Evolutionary conservation across 805 yeast species (phyloP), one percentile per base, ranked within the genome.

Genomic region (Hanseniaspora mollemarum): DNA sequence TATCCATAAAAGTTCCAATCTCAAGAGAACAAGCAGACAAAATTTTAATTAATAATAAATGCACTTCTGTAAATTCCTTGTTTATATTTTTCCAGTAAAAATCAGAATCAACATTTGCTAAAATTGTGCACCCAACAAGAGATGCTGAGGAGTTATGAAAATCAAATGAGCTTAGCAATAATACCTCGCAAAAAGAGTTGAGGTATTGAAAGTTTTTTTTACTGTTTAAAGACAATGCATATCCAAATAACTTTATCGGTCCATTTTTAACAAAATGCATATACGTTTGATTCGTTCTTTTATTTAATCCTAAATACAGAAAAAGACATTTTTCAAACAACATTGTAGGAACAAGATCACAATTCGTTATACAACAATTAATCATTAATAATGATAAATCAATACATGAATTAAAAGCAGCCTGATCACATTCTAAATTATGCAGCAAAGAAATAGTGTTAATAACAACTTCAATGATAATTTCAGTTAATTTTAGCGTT

Each of bases 111-210:
- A 41, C 32, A 2, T 32, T 9, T 10, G 26, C 15, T 6, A 48
- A 21, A 13, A 32, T 28, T 8, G 41, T 26, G 9, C 15, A 40
- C 1, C 38, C 45, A 16, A 40, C 16, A 25, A 19, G 25, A 6
- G 31, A n/a, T 1, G 12, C 5, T 13, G 43, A 43, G 2, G 32
- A 24, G 4, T 25, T 16, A 7, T 25, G 13, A 9, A 48, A 24
- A 16, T 42, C 35, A 48, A 48, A 48, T 4, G 45, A 18, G 16
- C 35, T 22, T n/a, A 48, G 18, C 18, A 37, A 33, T 1, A 48
- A n/a, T 18, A 48, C 31, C 35, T 48, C 40, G 16, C 45, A 39
- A 35, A 48, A 48, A 7, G 41, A 32, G 2, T 40, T 26, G 24
- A 48, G 26, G 19, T 32, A 19, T 4, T 32, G 24, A 18, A 9